Base-by-base conservation (phyloP, 23 red algal species). In the Gracilaria gracilis region DNA sequence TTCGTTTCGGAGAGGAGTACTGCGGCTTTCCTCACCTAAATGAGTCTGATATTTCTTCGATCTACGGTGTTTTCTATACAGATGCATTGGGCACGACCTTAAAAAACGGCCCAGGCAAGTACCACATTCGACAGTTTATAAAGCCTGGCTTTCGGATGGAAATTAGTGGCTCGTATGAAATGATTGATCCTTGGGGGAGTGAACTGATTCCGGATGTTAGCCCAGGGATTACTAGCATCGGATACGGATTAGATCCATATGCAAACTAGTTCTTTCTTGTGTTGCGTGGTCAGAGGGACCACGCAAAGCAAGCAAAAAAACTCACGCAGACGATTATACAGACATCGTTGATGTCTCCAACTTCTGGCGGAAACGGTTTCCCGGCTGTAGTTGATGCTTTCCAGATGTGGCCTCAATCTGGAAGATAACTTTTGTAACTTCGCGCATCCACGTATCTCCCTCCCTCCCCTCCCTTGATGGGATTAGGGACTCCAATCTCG, bases 41-140 rank as follows among this genome's bases (percentile, higher is more conserved):
- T 34, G 36, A 46, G 5, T 21, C 17, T 75, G 69, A 36, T n/a
- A 32, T 9, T 40, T 9, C 36, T 46, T 75, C 69, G 6, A 32
- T 42, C 37, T 46, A 61, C 34, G 86, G 86, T 46, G 37, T 57
- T 9, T 89, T 89, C 38, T 89, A 89, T 35, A 89, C 86, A 75
- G 86, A 89, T 50, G 24, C 69, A 5, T 51, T 20, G 13, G 69
- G 69, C 24, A 44, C 67, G 42, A 15, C 65, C 6, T 62, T 89
- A 8, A 67, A 37, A 36, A 47, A 38, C 25, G 86, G 86, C 4
- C 86, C 86, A 13, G 86, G 86, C 5, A 50, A 44, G 27, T 47
- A 42, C 54, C 44, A 67, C 21, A 19, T 89, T 19, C 67, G 86
- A 42, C 86, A 89, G 61, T 89, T 79, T 89, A 53, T 89, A 6